Percentiles rank a stretch among this genome's conserved stretches.
Conservation (phyloP, 495 filamentous ascomycete species). For the Xylaria castorea region DNA sequence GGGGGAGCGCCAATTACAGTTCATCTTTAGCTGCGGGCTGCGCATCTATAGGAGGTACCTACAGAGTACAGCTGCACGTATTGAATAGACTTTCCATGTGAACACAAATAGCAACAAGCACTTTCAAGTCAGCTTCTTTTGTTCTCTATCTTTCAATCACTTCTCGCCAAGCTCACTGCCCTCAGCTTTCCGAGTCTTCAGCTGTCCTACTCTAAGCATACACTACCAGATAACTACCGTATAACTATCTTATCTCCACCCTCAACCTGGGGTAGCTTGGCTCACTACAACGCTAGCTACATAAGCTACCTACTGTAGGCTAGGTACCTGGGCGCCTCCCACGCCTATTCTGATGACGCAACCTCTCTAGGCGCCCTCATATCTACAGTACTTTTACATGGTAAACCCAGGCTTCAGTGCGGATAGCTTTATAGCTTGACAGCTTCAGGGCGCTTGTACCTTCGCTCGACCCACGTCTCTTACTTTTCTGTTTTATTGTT, state of each 20-base stretch:
- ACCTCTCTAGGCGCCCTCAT: slow-evolving; percentile 12
- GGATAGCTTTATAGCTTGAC: not conserved
- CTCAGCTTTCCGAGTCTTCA: not conserved
- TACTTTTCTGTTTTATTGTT: not conserved
- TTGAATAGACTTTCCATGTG: not conserved
- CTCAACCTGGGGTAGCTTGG: slow-evolving; percentile 12
- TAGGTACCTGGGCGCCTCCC: slow-evolving; percentile 7
- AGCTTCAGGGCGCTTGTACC: not conserved
- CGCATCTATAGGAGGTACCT: not conserved
- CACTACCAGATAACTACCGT: not conserved
- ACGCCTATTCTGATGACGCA: slow-evolving; percentile 26
- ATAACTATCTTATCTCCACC: not conserved
- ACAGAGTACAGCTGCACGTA: not conserved
- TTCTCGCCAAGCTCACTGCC: not conserved
- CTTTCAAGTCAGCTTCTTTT: not conserved
- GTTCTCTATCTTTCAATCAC: not conserved
- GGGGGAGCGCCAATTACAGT: not conserved
- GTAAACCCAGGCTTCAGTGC: not conserved
- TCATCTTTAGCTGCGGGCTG: not conserved
- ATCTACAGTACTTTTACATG: slow-evolving; percentile 7
- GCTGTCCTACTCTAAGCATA: not conserved
- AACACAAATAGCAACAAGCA: not conserved
- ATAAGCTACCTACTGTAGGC: not conserved
- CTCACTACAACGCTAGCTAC: slow-evolving; percentile 1
- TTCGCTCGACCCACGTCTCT: not conserved